Conservation (phyloP, 441 rosid species). For the Gossypium gossypioides region DNA sequence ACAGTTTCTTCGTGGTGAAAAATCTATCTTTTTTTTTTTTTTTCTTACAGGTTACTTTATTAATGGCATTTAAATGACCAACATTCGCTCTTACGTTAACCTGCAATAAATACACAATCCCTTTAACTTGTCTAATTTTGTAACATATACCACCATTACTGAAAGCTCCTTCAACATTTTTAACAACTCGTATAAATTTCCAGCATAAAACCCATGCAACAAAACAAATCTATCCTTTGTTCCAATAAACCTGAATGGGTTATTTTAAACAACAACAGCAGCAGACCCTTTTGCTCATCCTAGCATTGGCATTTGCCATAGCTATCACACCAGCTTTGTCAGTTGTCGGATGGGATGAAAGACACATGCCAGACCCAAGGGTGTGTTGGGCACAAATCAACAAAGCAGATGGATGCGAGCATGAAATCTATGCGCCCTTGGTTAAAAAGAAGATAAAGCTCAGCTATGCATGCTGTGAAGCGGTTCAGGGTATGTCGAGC, state of each 20-base stretch:
- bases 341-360: neutral
- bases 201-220: neutral
- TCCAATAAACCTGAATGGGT: neutral
- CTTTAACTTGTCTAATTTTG: neutral
- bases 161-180: neutral
- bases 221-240: neutral
- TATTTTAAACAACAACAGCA: neutral
- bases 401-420: neutral
- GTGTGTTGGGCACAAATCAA: neutral
- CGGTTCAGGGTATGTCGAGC: neutral
- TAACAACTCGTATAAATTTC: neutral
- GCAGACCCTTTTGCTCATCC: neutral
- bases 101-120: neutral
- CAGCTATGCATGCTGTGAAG: neutral
- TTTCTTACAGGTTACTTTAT: neutral
- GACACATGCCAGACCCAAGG: neutral
- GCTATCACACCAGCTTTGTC: constrained; percentile 5
- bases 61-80: neutral
- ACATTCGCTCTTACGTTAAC: neutral
- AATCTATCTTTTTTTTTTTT: no score
- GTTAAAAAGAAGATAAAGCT: neutral
- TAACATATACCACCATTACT: neutral
- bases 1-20: no score
- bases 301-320: neutral
- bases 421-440: neutral